Base-by-base conservation (phyloP, 2,329 filamentous ascomycete genomes). In the Plectosphaerella plurivora region DNA sequence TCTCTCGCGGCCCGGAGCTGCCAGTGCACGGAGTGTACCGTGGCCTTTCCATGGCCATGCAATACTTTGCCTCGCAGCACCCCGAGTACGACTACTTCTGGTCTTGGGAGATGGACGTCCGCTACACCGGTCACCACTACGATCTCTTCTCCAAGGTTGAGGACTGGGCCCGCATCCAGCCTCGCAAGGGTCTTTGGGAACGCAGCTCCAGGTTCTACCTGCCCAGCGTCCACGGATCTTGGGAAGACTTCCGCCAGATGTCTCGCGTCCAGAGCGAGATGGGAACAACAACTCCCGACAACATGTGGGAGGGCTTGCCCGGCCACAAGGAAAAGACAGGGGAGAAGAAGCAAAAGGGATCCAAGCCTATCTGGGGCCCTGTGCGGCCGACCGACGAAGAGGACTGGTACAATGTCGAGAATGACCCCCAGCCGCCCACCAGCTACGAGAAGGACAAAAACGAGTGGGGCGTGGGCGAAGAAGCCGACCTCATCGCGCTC, bases 71-170 rank as follows among this genome's bases (percentile, higher is more conserved):
- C 6, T 85, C 92, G 63, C 81, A 84, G 61, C 91, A 96, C 68
- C 88, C 89, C 1, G 91, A 96, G 67, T 96, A 92, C 64, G 90
- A 95, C 47, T 89, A 85, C 71, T 91, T 91, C 69, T 96, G 91
- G 91, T 89, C 96, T 59, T 95, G 91, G 89, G 91, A 96, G 68
- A 93, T 96, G 86, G 91, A 96, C 63, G 84, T 92, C 45, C 86
- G 91, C 28, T 96, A 95, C 68, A 94, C 88, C 0, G 91, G 91
- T 36, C 91, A 96, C 69, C 93, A 89, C 73, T 91, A 88, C 59
- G 83, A 89, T 55, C 69, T 90, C 18, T 81, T 93, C 62, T 80
- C 83, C 59, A 87, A 87, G 64, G 73, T 91, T 37, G 79, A 83
- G 61, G 72, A 74, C 45, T 94, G 88, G 87, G 79, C 88, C 15